These are phyloP conservation scores for Volvariella surrecta DNA, from an alignment of 1,284 basidiomycete species.

Conservation along the genomic window DNA sequence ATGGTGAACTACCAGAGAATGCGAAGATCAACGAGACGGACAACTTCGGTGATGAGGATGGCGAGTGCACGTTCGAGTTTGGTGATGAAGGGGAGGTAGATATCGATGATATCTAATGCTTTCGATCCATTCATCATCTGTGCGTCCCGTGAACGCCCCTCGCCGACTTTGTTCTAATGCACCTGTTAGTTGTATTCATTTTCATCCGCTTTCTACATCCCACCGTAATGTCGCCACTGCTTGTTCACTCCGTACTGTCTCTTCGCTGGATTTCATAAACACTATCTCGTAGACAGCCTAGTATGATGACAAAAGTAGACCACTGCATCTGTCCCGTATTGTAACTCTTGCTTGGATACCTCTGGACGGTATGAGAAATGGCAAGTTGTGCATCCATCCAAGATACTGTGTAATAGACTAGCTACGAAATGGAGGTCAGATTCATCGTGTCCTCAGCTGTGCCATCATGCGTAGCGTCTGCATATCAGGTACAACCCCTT, in stretches of 20 bases:
- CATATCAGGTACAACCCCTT: slow-evolving; percentile 67
- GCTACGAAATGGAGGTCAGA: too few species aligned
- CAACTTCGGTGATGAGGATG: slow-evolving; percentile 86
- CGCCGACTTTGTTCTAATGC: too few species aligned
- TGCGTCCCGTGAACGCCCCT: not conserved
- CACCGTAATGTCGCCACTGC: too few species aligned
- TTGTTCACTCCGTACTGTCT: not conserved
- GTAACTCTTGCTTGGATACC: too few species aligned
- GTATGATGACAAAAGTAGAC: too few species aligned
- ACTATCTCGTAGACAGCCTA: not conserved
- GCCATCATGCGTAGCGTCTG: slow-evolving; percentile 34
- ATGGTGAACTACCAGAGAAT: slow-evolving; percentile 95
- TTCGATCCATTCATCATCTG: slow-evolving; percentile 10
- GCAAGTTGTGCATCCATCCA: too few species aligned
- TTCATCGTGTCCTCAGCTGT: too few species aligned
- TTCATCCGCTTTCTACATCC: too few species aligned
- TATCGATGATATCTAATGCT: slow-evolving; percentile 66
- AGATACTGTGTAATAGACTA: too few species aligned
- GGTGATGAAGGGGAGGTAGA: slow-evolving; percentile 81
- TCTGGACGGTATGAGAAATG: too few species aligned
- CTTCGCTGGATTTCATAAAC: not conserved
- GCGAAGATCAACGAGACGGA: slow-evolving; percentile 99
- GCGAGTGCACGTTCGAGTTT: slow-evolving; percentile 84
- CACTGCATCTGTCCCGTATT: too few species aligned
- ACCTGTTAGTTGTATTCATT: too few species aligned